Evolutionary conservation across 1,284 basidiomycete genomes (phyloP), one percentile per base, ranked within the genome.

Genomic region (Trametes sp.): DNA sequence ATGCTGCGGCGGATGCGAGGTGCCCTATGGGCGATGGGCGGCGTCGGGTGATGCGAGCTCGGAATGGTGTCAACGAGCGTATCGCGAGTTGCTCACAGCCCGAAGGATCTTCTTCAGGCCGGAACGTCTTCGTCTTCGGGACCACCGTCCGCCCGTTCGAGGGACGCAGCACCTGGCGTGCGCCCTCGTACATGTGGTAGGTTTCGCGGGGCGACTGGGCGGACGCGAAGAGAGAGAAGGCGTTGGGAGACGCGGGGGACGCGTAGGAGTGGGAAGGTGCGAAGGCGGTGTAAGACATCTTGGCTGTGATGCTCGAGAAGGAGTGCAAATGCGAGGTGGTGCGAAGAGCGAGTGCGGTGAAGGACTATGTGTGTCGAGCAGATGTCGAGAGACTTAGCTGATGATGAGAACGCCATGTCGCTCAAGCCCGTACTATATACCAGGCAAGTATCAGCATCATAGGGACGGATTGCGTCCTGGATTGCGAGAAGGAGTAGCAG

Each of bases 191-290:
- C 62, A 70, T 64, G 54, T 62, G 52, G 59, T 74, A 69, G 38
- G 68, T 67, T 45, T 73, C 72, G 45, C 72, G 69, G 1, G 71
- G 73, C n/a, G 70, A 71, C 53, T 72, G 69, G 23, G 69, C 62
- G 49, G 65, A 53, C 8, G 66, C 24, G 66, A 72, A 73, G 41
- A 74, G 62, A 45, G 55, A 60, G 62, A 74, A 73, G 1, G 70
- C 70, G 56, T 71, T 68, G 24, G 67, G 66, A 14, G 67, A 58
- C 35, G 70, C 51, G 26, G 69, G 57, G 31, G 61, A 36, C 46
- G 63, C 59, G 65, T 69, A 61, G 48, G 57, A 50, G 62, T 57
- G 69, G 29, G 62, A 38, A n/a, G 66, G 52, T 19, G 63, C 21
- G 44, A 54, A 57, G 45, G 58, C 36, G 24, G 64, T 44, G 66